phyloP scores from a whole-genome alignment of 768 basidiomycete species.

The Crepidotus variabilis region DNA sequence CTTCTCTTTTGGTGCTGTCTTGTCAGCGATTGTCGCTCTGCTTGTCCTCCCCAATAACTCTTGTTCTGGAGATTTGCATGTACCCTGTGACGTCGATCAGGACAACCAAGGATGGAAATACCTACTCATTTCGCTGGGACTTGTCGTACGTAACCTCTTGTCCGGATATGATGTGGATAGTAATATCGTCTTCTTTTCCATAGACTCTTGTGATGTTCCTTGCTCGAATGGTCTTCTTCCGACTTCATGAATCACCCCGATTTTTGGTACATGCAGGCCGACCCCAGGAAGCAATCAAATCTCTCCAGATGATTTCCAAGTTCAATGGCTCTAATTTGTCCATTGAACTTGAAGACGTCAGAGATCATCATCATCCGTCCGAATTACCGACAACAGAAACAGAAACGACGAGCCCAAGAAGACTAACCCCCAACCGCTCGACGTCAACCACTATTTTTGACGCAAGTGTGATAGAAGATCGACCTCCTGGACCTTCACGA shows the following conservation, averaged over 20 bases:
- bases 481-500: conserved; percentile 8
- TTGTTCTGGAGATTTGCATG: conserved; percentile 36
- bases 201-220: conserved; percentile 89
- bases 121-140: conserved; percentile 71
- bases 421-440: conserved; percentile 14
- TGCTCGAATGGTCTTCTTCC: conserved; percentile 85
- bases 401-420: not conserved
- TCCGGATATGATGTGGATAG: not conserved
- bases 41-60: conserved; percentile 75
- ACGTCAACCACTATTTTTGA: conserved; percentile 32
- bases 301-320: conserved; percentile 77
- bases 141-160: conserved; percentile 62
- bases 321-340: conserved; percentile 78
- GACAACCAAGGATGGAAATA: conserved; percentile 91
- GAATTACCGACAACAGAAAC: not conserved
- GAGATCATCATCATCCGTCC: conserved; percentile 32
- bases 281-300: conserved; percentile 78
- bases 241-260: conserved; percentile 90
- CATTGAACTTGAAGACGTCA: conserved; percentile 70
- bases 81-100: conserved; percentile 57
- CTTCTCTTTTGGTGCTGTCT: conserved; percentile 89
- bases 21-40: conserved; percentile 78
- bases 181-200: not conserved
- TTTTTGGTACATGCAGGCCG: conserved; percentile 89
- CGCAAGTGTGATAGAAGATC: conserved; percentile 26